These are phyloP conservation scores for Ceratocystis destructans DNA, from an alignment of 2,329 filamentous ascomycete species.

Conservation along the genomic window DNA sequence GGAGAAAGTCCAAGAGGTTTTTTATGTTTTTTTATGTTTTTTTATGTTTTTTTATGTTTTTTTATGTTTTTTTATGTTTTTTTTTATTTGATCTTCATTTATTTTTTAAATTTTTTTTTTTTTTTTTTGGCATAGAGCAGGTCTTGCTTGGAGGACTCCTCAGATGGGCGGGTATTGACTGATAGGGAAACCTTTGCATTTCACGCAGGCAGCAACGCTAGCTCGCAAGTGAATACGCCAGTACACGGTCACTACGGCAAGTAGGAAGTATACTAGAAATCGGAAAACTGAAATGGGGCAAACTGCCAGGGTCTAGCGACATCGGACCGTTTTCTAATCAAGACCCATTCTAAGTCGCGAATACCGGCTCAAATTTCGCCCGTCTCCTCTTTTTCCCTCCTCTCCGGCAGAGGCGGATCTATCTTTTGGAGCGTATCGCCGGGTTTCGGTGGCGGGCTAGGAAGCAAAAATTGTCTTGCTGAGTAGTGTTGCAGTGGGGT, in stretches of 20 bases:
- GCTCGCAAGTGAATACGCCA: not conserved
- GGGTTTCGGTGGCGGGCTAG: not conserved
- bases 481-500: not conserved
- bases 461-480: not conserved
- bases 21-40: too few relatives aligned
- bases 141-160: too few relatives aligned
- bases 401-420: not conserved
- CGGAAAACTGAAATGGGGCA: not conserved
- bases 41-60: too few relatives aligned
- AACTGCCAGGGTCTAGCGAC: not conserved
- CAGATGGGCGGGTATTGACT: too few relatives aligned
- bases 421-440: not conserved
- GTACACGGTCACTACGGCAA: not conserved
- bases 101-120: too few relatives aligned
- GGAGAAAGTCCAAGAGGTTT: too few relatives aligned
- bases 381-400: not conserved
- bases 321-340: conserved; percentile 5
- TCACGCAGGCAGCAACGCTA: too few relatives aligned
- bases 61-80: too few relatives aligned
- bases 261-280: not conserved
- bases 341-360: not conserved
- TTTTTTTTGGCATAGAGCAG: too few relatives aligned
- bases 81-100: too few relatives aligned
- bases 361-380: not conserved
- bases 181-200: too few relatives aligned